These are phyloP conservation scores for Phlebopus sp. DNA, from an alignment of 1,284 basidiomycete genomes.

Conservation along the genomic window DNA sequence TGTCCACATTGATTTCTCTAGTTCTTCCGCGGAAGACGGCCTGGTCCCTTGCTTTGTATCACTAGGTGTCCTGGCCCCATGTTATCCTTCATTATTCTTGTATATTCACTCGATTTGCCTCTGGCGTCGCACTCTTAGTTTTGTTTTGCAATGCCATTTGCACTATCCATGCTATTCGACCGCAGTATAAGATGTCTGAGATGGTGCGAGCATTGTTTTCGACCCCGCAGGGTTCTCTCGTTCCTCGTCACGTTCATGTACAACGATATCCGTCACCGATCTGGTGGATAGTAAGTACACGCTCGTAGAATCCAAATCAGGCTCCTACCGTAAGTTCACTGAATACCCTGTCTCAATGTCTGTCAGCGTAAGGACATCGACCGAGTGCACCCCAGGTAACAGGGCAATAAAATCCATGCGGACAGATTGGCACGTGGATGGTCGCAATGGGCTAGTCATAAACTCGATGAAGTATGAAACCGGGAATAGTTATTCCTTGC, in stretches of 20 bases:
- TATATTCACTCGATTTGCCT: constrained; percentile 22
- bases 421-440: constrained; percentile 82
- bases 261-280: constrained; percentile 65
- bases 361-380: constrained; percentile 70
- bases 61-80: constrained; percentile 14
- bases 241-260: constrained; percentile 45
- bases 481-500: constrained; percentile 23
- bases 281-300: constrained; percentile 32
- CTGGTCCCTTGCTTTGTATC: constrained; percentile 22
- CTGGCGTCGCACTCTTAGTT: neutral
- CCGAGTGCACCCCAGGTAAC: constrained; percentile 73
- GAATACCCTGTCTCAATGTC: constrained; percentile 72
- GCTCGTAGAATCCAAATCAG: neutral
- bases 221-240: constrained; percentile 4
- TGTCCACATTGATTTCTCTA: constrained; percentile 5
- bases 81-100: constrained; percentile 20
- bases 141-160: constrained; percentile 7
- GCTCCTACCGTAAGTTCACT: constrained; percentile 66
- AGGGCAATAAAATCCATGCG: constrained; percentile 83
- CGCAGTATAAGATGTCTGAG: constrained; percentile 7
- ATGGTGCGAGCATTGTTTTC: constrained; percentile 16
- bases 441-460: constrained; percentile 63
- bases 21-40: constrained; percentile 6
- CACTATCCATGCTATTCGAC: neutral
- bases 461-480: constrained; percentile 11